Base-by-base conservation (phyloP, 345 rosid species). In the Clausena lansium region DNA sequence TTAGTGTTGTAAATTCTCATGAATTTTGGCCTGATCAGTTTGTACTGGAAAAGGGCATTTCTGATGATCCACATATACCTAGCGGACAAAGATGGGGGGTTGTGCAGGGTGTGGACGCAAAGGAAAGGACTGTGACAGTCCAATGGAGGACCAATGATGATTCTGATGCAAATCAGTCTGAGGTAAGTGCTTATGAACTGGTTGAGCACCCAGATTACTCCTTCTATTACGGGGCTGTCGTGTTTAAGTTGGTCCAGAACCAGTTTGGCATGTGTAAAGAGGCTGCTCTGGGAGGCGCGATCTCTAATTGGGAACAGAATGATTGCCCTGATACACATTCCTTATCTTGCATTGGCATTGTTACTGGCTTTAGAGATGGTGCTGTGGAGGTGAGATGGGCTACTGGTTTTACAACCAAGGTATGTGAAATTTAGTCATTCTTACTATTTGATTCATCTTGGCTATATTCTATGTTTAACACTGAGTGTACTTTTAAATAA, bases 21-120 rank as follows among this genome's bases (percentile, higher is more conserved):
- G 98, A 94, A 27, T 94, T 96, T 88, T 92, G 91, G 97, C 97
- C 99, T 1, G 89, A 88, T 25, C 99, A 96, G 83, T 92, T 90
- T 78, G 95, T 96, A n/a, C 78, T 88, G 55, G 95, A 91, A 78
- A 90, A 86, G 84, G 88, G 83, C 45, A 77, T 86, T 52, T 76
- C 59, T 55, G 89, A 89, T 67, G 88, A 85, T 75, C 87, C 83
- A 35, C 76, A 52, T 38, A 76, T 70, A 63, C n/a, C 86, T 57
- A 74, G 76, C 54, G 79, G 85, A 58, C 81, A 77, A 76, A 88
- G 82, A 79, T 96, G 97, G 95, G 99, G 97, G 20, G 75, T 89
- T 74, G 92, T 96, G 65, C 78, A 33, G 71, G 77, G 81, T 80
- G 84, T 90, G 82, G 93, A 92, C 86, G 90, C 90, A 9, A 94